Conservation (phyloP, 345 rosid genomes). For the Eucalyptus erythrocorys region DNA sequence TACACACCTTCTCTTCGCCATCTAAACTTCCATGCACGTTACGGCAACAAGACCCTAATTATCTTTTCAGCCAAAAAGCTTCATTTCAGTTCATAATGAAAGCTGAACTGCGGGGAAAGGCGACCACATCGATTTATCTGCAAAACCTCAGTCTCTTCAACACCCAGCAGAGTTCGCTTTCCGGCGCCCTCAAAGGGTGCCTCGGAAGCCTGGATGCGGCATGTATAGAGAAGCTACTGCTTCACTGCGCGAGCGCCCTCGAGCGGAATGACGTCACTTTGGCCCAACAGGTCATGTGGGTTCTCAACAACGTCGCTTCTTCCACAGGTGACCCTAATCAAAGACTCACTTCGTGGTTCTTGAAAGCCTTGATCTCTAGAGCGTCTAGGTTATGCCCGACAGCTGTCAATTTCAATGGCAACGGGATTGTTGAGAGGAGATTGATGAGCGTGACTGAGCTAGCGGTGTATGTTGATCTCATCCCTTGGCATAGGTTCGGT, state of each 20-base stretch:
- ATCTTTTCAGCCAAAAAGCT: not conserved
- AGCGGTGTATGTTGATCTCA: constrained; percentile 59
- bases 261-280: constrained; percentile 57
- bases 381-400: constrained; percentile 52
- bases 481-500: constrained; percentile 75
- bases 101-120: constrained; percentile 28
- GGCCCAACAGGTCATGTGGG: constrained; percentile 85
- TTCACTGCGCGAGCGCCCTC: constrained; percentile 63
- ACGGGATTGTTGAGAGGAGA: constrained; percentile 17
- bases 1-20: constrained; percentile 6
- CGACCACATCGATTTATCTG: constrained; percentile 26
- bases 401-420: constrained; percentile 22
- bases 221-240: constrained; percentile 61
- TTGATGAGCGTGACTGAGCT: constrained; percentile 52
- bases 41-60: not conserved
- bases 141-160: constrained; percentile 28
- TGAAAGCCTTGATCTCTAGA: constrained; percentile 53
- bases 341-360: constrained; percentile 50
- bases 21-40: not conserved
- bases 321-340: constrained; percentile 53
- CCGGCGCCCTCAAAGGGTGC: constrained; percentile 52
- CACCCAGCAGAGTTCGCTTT: constrained; percentile 14
- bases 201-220: constrained; percentile 62
- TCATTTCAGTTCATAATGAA: constrained; percentile 13
- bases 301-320: constrained; percentile 68